Evolutionary conservation across 176 grass and related monocot species (phyloP).

Genomic region (Canna indica): DNA sequence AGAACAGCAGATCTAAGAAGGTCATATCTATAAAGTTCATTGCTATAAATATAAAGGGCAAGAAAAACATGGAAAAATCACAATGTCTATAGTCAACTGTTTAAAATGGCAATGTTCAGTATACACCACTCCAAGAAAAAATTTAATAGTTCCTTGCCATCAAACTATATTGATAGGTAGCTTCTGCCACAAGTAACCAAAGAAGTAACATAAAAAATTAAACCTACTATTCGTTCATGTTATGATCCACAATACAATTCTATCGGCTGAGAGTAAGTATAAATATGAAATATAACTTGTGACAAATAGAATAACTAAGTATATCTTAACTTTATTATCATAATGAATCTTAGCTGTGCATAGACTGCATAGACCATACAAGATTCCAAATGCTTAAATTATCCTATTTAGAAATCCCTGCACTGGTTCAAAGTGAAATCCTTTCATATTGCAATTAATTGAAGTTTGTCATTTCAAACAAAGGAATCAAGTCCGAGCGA

Average conservation of each 20-base stretch:
- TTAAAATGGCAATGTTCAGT: not conserved
- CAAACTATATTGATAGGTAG: too few species aligned
- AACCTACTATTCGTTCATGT: too few species aligned
- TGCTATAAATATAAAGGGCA: not conserved
- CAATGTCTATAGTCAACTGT: not conserved
- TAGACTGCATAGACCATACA: not conserved
- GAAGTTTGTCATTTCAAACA: not conserved
- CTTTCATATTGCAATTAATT: not conserved
- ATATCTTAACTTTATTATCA: too few species aligned
- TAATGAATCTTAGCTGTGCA: too few species aligned
- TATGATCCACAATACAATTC: too few species aligned
- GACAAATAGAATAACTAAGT: too few species aligned
- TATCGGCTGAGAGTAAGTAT: too few species aligned
- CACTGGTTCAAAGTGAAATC: not conserved
- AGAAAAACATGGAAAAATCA: not conserved
- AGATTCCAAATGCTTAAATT: not conserved
- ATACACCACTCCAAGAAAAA: too few species aligned
- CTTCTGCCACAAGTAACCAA: too few species aligned
- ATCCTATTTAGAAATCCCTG: not conserved
- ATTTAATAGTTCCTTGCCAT: too few species aligned
- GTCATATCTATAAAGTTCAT: not conserved
- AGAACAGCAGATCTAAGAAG: slow-evolving; percentile 13
- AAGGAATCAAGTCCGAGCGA: not conserved
- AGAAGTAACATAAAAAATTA: too few species aligned
- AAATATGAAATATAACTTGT: too few species aligned